Base-by-base conservation (phyloP, 2,329 filamentous ascomycete genomes). In the Coniochaeta sp. region DNA sequence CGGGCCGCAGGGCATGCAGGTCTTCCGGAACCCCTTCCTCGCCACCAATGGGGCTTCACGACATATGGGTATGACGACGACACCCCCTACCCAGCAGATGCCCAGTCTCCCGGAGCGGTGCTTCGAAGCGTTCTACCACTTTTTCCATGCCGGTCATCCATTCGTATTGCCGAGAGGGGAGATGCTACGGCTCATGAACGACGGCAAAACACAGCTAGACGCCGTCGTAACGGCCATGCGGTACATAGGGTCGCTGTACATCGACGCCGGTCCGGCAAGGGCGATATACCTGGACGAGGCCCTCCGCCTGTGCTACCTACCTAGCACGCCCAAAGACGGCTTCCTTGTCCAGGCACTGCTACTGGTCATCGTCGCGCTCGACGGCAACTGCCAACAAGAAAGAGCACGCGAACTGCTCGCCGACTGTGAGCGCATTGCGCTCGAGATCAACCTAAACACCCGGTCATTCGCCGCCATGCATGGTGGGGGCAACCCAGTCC, bases 311-410 rank as follows among this genome's bases (percentile, higher is more conserved):
- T 66, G 76, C 3, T 75, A 81, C 57, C 68, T 74, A 32, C 69
- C 73, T 1, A 66, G 68, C 4, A 70, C 71, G 1, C 64, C 71
- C 4, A 73, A 74, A 51, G 78, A 83, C 54, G 81, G 78, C 0
- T 89, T 82, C 62, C 71, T 85, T 3, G 82, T 95, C 0, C 91
- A 96, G 69, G 84, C 89, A 3, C 76, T 94, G 63, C 69, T 95
- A 42, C 73, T 96, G 4, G 79, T 90, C 51, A 78, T 90, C 20
- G 84, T 96, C 56, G 85, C 84, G 0, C 74, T 95, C 7, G 89
- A 96, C 63, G 88, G 89, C 5, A 83, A 80, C 57, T 86, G 86
- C 60, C 79, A 91, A 57, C 83, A 87, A 40, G 78, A 82, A 24
- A 82, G 82, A 62, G 86, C 89, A 0, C 76, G 82, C 10, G 75